A percentile compares a stretch with the other conserved stretches of the same genome.
Evolutionary conservation across 768 basidiomycete genomes (phyloP).

Genomic region (Rhodotorula sphaerocarpa): DNA sequence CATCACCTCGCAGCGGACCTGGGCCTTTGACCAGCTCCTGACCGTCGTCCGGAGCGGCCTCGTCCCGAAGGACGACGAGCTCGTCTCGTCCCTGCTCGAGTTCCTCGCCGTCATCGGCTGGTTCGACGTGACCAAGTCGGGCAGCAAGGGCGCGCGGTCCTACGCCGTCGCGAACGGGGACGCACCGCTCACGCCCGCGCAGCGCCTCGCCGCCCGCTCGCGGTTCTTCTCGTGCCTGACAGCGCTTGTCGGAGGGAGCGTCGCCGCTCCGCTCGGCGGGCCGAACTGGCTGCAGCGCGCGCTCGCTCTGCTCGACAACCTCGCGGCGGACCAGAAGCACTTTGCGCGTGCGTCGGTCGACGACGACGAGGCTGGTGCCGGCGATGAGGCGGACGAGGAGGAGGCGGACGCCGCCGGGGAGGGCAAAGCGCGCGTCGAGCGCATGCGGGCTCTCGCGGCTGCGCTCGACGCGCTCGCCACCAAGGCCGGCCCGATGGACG

Average conservation of each 20-base stretch:
- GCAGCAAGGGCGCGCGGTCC: conserved; percentile 61
- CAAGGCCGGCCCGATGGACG: not conserved
- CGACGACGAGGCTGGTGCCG: not conserved
- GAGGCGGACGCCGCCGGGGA: conserved; percentile 46
- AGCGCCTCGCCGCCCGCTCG: conserved; percentile 59
- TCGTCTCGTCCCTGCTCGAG: conserved; percentile 65
- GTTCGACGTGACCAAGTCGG: conserved; percentile 65
- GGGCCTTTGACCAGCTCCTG: conserved; percentile 80
- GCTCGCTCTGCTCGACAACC: conserved; percentile 30
- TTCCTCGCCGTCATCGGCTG: conserved; percentile 76
- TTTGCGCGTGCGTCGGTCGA: conserved; percentile 24
- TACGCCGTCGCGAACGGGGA: conserved; percentile 49
- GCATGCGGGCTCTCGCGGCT: conserved; percentile 39
- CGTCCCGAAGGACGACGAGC: conserved; percentile 62
- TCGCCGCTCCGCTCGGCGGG: not conserved
- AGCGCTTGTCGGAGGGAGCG: conserved; percentile 52
- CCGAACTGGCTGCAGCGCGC: conserved; percentile 30
- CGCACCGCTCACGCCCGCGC: conserved; percentile 61
- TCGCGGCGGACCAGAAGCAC: conserved; percentile 31
- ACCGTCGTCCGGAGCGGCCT: conserved; percentile 57
- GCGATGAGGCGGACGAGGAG: conserved; percentile 18
- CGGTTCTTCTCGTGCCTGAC: conserved; percentile 66
- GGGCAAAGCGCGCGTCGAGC: conserved; percentile 48
- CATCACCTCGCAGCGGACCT: conserved; percentile 52
- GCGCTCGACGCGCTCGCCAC: not conserved